Evolutionary conservation across 306 rosid genomes (phyloP).

Genomic region (Prunus salicina): DNA sequence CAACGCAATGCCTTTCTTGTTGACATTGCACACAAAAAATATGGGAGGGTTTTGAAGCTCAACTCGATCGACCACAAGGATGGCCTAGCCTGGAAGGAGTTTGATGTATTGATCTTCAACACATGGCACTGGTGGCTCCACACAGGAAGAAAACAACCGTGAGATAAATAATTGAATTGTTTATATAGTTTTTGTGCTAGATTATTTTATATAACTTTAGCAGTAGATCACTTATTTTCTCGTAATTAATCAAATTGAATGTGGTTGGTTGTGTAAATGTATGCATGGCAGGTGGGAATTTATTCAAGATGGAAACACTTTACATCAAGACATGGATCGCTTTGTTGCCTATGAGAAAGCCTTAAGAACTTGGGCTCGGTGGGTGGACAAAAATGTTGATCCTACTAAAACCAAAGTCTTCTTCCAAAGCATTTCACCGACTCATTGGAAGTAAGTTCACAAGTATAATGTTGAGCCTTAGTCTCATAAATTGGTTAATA

Average conservation of each 20-base stretch:
- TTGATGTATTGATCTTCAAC: constrained; percentile 34
- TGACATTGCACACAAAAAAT: neutral
- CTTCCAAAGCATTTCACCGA: constrained; percentile 31
- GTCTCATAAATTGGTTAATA: neutral
- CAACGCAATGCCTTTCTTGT: constrained; percentile 24
- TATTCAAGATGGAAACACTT: constrained; percentile 15
- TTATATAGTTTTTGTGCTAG: too few species aligned
- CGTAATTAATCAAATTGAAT: neutral
- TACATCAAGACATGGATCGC: constrained; percentile 31
- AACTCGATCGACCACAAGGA: constrained; percentile 2
- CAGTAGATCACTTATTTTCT: too few species aligned
- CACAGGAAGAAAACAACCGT: constrained; percentile 22
- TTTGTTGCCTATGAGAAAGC: constrained; percentile 27
- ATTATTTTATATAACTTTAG: neutral
- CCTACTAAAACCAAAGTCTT: constrained; percentile 20
- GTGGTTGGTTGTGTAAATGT: neutral
- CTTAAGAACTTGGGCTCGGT: constrained; percentile 26
- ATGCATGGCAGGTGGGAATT: constrained; percentile 28
- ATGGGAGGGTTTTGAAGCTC: constrained; percentile 28
- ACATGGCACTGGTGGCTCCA: constrained; percentile 42
- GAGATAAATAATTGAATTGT: neutral
- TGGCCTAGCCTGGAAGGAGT: constrained; percentile 16
- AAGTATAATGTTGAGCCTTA: neutral
- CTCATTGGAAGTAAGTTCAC: constrained; percentile 31
- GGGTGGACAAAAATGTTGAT: constrained; percentile 34